Base-by-base conservation (phyloP, 1,284 basidiomycete species). In the Puccinia triticina region DNA sequence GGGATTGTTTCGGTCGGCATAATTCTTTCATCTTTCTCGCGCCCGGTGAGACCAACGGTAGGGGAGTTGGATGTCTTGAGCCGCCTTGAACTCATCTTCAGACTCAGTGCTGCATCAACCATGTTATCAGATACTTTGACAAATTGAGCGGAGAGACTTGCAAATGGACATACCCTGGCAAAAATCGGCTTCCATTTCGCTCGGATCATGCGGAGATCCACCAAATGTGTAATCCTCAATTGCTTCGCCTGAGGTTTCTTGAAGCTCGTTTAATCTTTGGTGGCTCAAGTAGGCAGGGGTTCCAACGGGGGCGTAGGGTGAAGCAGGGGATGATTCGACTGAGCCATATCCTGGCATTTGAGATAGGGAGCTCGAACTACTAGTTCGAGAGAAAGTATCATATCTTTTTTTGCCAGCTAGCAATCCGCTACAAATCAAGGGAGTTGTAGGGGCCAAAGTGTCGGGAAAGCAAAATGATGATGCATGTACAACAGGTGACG, bases 191-290 rank as follows among this genome's bases (percentile, higher is more conserved):
- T 69, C 66, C 43, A 26, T 43, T 26, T 16, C 12, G 37, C 21
- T 48, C 5, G 40, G 26, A 10, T 69, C 66, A 29, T 40, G 61
- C 2, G 1, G 32, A 40, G 34, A 40, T 66, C 61, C 34, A 29
- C 61, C 61, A 40, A 66, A 40, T 37, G 32, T 1, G 26, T n/a
- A n/a, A 46, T 48, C 66, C 40, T 46, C 40, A 46, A 40, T 66
- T 66, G 61, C 7, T 37, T 66, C 11, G 61, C 34, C 18, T 10
- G 61, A 37, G 61, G n/a, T 69, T 3, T 69, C 66, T 23, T 43
- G 66, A 69, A 69, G 66, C 66, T 69, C 66, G 29, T 69, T 48
- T 4, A 69, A n/a, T 69, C 66, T 69, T 43, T 29, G 10, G 16
- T 69, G 66, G n/a, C 26, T 48, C 43, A 21, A 26, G 10, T n/a